Conservation (phyloP, 1,139 yeast species). For the Geotrichum aggregatum region DNA sequence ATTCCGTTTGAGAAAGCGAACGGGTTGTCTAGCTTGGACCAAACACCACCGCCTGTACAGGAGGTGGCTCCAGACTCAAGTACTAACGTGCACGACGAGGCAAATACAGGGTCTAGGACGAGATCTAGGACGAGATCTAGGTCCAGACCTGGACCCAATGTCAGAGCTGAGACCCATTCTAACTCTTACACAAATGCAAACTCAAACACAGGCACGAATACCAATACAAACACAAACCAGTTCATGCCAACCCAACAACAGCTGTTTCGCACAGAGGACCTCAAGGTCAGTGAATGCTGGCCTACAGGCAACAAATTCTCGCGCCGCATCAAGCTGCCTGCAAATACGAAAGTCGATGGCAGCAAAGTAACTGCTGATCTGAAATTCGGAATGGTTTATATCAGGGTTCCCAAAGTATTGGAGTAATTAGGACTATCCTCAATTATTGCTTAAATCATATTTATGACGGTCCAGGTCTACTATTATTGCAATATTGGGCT, state of each 20-base stretch:
- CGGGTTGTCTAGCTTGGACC: no score
- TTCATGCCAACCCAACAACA: not conserved
- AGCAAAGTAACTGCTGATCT: slow-evolving; percentile 8
- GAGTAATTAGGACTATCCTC: no score
- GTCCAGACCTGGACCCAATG: no score
- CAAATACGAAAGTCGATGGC: slow-evolving; percentile 11
- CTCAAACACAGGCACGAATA: not conserved
- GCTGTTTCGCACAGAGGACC: not conserved
- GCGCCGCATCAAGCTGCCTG: slow-evolving; percentile 9
- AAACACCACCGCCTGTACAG: no score
- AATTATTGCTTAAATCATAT: no score
- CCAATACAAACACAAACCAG: not conserved
- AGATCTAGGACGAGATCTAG: no score
- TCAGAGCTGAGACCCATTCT: not conserved
- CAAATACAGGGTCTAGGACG: no score
- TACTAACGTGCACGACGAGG: not conserved
- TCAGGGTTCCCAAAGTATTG: slow-evolving; percentile 7
- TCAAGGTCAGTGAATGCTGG: slow-evolving; percentile 11
- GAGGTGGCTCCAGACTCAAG: no score
- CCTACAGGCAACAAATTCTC: slow-evolving; percentile 2
- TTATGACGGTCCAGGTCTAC: no score
- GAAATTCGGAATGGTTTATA: slow-evolving; percentile 11
- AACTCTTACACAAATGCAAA: no score
- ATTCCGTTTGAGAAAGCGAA: not conserved
- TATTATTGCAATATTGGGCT: no score